phyloP scores from a whole-genome alignment of 495 filamentous ascomycete species.

The Haplographium delicatum region DNA sequence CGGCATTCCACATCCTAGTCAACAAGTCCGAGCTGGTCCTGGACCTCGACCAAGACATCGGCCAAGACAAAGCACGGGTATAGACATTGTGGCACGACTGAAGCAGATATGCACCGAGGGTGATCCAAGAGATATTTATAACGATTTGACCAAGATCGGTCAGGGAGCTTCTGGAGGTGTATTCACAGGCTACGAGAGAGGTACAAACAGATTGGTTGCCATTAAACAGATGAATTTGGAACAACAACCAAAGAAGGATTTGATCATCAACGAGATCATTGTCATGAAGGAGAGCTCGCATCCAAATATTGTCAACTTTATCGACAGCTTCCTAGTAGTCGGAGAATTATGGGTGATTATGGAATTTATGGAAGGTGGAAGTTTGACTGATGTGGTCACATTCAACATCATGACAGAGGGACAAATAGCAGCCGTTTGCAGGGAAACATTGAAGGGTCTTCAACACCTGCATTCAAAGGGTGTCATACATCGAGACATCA shows the following conservation, averaged over 20 bases:
- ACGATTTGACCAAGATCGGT: constrained; percentile 88
- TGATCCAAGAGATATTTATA: constrained; percentile 83
- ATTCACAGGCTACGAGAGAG: constrained; percentile 82
- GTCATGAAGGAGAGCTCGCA: constrained; percentile 99
- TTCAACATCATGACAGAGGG: constrained; percentile 98
- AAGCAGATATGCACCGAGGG: constrained; percentile 84
- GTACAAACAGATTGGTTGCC: constrained; percentile 80
- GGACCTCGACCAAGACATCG: constrained; percentile 71
- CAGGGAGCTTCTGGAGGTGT: constrained; percentile 97
- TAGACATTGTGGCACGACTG: constrained; percentile 78
- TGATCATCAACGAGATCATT: constrained; percentile 98
- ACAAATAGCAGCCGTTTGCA: constrained; percentile 92
- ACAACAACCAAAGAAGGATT: constrained; percentile 96
- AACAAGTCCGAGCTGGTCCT: constrained; percentile 32
- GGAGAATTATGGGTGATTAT: constrained; percentile 98
- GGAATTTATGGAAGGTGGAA: constrained; percentile 99
- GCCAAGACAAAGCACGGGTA: constrained; percentile 60
- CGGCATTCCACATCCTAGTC: constrained; percentile 43
- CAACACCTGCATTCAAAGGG: constrained; percentile 97
- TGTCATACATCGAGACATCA: constrained; percentile 97
- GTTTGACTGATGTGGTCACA: constrained; percentile 94
- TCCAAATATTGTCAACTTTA: constrained; percentile 98
- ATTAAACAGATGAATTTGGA: constrained; percentile 99
- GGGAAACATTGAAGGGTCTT: constrained; percentile 86
- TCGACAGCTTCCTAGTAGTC: constrained; percentile 86